Conservation (phyloP, 306 rosid species). For the Vigna hirtella region DNA sequence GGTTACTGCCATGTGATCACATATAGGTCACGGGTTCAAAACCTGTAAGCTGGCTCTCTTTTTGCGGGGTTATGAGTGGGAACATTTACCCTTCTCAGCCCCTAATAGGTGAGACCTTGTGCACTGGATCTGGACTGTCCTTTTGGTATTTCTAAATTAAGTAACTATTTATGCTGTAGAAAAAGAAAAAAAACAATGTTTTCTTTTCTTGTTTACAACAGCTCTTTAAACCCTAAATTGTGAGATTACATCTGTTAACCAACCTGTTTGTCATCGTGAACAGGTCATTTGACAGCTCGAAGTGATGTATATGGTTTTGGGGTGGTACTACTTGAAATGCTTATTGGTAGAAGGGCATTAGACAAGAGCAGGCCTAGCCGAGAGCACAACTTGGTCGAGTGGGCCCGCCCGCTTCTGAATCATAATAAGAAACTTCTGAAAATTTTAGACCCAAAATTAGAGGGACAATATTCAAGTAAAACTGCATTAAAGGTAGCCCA, state of each 20-base stretch:
- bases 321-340: slow-evolving; percentile 91
- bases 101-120: background rate
- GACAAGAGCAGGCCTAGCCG: slow-evolving; percentile 95
- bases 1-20: background rate
- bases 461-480: slow-evolving; percentile 78
- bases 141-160: slow-evolving; percentile 1
- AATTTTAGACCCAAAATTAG: slow-evolving; percentile 83
- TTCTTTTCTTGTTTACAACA: slow-evolving; percentile 7
- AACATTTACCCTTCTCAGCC: background rate
- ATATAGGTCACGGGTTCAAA: background rate
- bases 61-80: background rate
- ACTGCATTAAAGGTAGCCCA: slow-evolving; percentile 74
- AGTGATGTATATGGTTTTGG: slow-evolving; percentile 96
- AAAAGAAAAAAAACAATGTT: background rate
- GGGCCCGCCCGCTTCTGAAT: slow-evolving; percentile 90
- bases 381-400: slow-evolving; percentile 91
- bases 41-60: background rate
- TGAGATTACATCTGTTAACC: slow-evolving; percentile 31
- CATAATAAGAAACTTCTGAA: slow-evolving; percentile 76
- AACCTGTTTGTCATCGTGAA: slow-evolving; percentile 40
- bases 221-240: slow-evolving; percentile 22
- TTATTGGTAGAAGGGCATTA: slow-evolving; percentile 85
- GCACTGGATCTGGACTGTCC: no score
- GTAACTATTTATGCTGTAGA: slow-evolving; percentile 4
- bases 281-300: slow-evolving; percentile 96